phyloP scores from a whole-genome alignment of 2,329 filamentous ascomycete species.

The Albifimbria verrucaria region DNA sequence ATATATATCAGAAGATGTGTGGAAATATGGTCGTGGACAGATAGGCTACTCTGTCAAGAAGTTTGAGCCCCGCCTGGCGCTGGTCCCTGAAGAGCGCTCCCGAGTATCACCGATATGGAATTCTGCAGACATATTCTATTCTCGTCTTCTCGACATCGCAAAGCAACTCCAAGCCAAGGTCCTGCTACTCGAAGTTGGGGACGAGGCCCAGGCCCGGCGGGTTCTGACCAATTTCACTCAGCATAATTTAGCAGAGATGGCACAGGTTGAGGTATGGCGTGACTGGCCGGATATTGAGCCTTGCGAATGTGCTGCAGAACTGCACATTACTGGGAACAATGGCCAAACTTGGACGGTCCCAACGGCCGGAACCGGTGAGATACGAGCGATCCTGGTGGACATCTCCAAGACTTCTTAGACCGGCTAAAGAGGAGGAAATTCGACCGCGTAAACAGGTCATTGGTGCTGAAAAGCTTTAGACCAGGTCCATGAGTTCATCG shows the following conservation, averaged over 20 bases:
- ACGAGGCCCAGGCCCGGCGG: slow-evolving; percentile 62
- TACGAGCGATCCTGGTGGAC: slow-evolving; percentile 38
- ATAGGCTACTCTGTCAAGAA: slow-evolving; percentile 72
- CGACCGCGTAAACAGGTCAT: no score
- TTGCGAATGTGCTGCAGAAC: slow-evolving; percentile 20
- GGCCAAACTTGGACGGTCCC: slow-evolving; percentile 22
- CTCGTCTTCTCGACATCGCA: slow-evolving; percentile 57
- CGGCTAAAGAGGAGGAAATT: no score
- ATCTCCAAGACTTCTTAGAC: not conserved
- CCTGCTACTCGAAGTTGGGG: slow-evolving; percentile 69
- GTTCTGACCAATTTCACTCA: slow-evolving; percentile 50
- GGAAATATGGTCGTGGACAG: slow-evolving; percentile 34
- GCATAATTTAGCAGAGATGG: slow-evolving; percentile 21
- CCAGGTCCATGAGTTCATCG: no score
- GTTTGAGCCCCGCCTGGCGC: slow-evolving; percentile 75
- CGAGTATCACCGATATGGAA: slow-evolving; percentile 26
- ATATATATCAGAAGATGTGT: slow-evolving; percentile 66
- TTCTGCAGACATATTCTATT: slow-evolving; percentile 62
- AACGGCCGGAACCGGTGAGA: slow-evolving; percentile 44
- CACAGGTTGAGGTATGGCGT: slow-evolving; percentile 65
- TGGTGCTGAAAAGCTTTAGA: no score
- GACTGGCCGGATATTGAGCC: slow-evolving; percentile 55
- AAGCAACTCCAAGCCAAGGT: slow-evolving; percentile 45
- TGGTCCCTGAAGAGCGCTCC: slow-evolving; percentile 53
- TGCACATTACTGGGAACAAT: slow-evolving; percentile 17